These are phyloP conservation scores for Mycena kentingensis DNA, from an alignment of 768 basidiomycete genomes.

Conservation along the genomic window DNA sequence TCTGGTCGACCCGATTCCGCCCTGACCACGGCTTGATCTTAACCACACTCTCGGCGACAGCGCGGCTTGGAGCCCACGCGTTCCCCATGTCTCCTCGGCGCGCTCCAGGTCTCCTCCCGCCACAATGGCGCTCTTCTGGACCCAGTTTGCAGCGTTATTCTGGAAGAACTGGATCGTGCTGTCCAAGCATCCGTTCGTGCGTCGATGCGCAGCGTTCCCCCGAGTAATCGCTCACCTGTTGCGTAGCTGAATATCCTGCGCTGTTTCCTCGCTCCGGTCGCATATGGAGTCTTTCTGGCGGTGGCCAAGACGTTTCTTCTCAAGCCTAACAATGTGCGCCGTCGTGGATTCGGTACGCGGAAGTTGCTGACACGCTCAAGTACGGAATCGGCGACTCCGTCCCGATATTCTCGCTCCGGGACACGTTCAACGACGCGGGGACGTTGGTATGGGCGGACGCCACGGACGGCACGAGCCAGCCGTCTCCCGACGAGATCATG, in stretches of 20 bases:
- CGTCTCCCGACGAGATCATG: slow-evolving; percentile 64
- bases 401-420: slow-evolving; percentile 48
- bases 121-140: slow-evolving; percentile 53
- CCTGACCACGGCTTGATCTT: too few relatives aligned
- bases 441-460: slow-evolving; percentile 69
- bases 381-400: slow-evolving; percentile 63
- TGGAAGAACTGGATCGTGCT: slow-evolving; percentile 79
- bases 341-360: neutral
- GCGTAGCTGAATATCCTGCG: slow-evolving; percentile 58
- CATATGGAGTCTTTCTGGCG: slow-evolving; percentile 67
- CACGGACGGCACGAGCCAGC: slow-evolving; percentile 56
- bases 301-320: slow-evolving; percentile 61
- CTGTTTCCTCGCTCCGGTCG: slow-evolving; percentile 65
- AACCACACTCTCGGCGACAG: too few relatives aligned
- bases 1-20: too few relatives aligned
- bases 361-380: slow-evolving; percentile 33
- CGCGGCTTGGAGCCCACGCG: too few relatives aligned
- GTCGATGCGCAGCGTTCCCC: slow-evolving; percentile 27
- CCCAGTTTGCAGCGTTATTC: slow-evolving; percentile 60
- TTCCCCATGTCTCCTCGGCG: too few relatives aligned
- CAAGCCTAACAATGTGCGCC: slow-evolving; percentile 61
- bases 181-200: slow-evolving; percentile 63
- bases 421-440: slow-evolving; percentile 54
- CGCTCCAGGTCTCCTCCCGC: too few relatives aligned
- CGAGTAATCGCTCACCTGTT: neutral